Evolutionary conservation across 2,329 filamentous ascomycete genomes (phyloP), one percentile per base, ranked within the genome.

Genomic region (Scytalidium sp.): DNA sequence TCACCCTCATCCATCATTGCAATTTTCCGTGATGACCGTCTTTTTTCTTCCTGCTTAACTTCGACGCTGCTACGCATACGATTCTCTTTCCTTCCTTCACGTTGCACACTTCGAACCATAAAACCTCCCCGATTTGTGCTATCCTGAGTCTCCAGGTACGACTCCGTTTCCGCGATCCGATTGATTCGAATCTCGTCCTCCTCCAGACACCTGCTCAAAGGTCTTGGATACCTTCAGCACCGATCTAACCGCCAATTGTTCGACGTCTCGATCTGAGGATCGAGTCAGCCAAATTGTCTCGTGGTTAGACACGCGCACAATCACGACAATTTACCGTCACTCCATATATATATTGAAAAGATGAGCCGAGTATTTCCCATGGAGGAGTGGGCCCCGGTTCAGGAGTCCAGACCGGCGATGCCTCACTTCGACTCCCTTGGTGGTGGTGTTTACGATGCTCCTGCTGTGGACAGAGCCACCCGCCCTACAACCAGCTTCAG

Each of bases 321-420:
- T n/a, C n/a, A n/a, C n/a, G n/a, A n/a, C n/a, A n/a, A n/a, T n/a
- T n/a, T n/a, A n/a, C n/a, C n/a, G n/a, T n/a, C n/a, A n/a, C n/a
- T n/a, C 44, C 22, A 27, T 49, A 19, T 40, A 19, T 21, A 41
- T 13, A 25, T 21, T 46, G 23, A 48, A 44, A 68, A 68, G 60
- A 63, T 71, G 55, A 64, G 60, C 53, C 64, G 70, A 57, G 67
- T 71, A 52, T 67, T 71, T 54, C 66, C 68, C 45, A 58, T 72
- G 50, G 62, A 63, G 53, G 72, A 75, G 54, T 74, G 70, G 72
- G 67, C 70, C 40, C 63, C 70, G 19, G 56, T 60, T 46, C 73
- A 73, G 55, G 74, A 78, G 45, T 47, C 59, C 44, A 51, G 58
- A 22, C 50, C 57, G 52, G 52, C 58, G 44, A 57, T 65, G 50